Evolutionary conservation across 2,329 filamentous ascomycete species (phyloP), one percentile per base, ranked within the genome.

Genomic region (Lachnellula occidentalis): DNA sequence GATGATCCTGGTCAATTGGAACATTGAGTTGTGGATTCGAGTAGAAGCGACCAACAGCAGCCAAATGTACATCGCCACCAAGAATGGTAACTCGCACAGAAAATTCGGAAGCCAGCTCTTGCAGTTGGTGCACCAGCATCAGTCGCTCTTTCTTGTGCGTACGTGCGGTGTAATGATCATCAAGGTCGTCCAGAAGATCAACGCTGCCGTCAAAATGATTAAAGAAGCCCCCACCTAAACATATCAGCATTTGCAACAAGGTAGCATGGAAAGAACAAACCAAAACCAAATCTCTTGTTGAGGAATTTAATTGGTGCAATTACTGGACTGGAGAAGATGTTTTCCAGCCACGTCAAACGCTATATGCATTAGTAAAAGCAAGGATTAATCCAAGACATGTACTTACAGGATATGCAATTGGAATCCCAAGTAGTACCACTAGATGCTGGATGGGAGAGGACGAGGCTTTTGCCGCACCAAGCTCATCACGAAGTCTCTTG

Each of bases 311-410:
- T 83, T 0, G 92, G 91, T 0, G 87, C 91, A 67, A 96, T 92
- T 22, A 96, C 63, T 0, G 92, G 92, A 57, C 90, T 95, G 15
- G 81, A 81, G 63, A 97, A 82, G 55, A 96, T 88, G 66, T 96
- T 96, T 70, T 97, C 92, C 4, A 96, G 78, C 92, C 92, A 96
- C n/a, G 92, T 94, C 51, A 96, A 78, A 63, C 92, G 90, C 79
- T 84, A 59, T 6, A 37, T n/a, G 3, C 15, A n/a, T 58, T 39
- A 62, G 50, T 52, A 34, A 55, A 52, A 37, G 34, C 52, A 39
- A 62, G 58, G 56, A 19, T 7, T 4, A 11, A 5, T 21, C 1
- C 77, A 78, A 60, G 81, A 5, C 2, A 19, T 1, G 76, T 75
- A 67, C 79, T 67, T 73, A 86, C 82, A 58, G 89, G 89, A 68